These are phyloP conservation scores for Ascochyta pisi DNA, from an alignment of 2,329 filamentous ascomycete genomes.

Conservation along the genomic window DNA sequence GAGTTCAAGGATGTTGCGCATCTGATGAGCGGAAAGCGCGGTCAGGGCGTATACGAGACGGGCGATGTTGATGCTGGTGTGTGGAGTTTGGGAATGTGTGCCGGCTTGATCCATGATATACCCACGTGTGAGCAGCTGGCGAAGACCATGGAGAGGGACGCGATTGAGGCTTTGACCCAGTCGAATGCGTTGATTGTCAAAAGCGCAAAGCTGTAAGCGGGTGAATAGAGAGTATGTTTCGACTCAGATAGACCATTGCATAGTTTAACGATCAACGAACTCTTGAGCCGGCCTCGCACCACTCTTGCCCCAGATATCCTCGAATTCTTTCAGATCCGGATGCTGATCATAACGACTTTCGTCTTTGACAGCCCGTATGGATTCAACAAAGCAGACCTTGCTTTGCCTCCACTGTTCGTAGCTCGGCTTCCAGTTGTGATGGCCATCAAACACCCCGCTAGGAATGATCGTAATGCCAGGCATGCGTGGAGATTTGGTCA, in stretches of 20 bases:
- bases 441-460: constrained; percentile 12
- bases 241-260: background rate
- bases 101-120: constrained; percentile 70
- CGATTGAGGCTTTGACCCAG: constrained; percentile 30
- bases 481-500: constrained; percentile 13
- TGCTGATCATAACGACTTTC: constrained; percentile 10
- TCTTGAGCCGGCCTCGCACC: constrained; percentile 7
- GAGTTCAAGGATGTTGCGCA: constrained; percentile 39
- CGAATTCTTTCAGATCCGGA: constrained; percentile 15
- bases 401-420: constrained; percentile 17
- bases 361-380: constrained; percentile 2
- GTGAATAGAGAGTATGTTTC: background rate
- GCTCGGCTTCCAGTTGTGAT: constrained; percentile 12
- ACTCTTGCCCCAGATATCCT: constrained; percentile 7
- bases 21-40: constrained; percentile 38
- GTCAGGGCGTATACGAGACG: constrained; percentile 34
- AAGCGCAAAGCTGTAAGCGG: constrained; percentile 21
- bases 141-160: constrained; percentile 38
- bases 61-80: constrained; percentile 40
- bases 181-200: constrained; percentile 27
- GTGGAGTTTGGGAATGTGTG: constrained; percentile 83
- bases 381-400: constrained; percentile 13
- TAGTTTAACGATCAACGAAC: constrained; percentile 11
- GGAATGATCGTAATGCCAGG: constrained; percentile 9
- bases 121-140: constrained; percentile 51